Base-by-base conservation (phyloP, 108 stramenopile genomes). In the Nitzschia inconspicua region DNA sequence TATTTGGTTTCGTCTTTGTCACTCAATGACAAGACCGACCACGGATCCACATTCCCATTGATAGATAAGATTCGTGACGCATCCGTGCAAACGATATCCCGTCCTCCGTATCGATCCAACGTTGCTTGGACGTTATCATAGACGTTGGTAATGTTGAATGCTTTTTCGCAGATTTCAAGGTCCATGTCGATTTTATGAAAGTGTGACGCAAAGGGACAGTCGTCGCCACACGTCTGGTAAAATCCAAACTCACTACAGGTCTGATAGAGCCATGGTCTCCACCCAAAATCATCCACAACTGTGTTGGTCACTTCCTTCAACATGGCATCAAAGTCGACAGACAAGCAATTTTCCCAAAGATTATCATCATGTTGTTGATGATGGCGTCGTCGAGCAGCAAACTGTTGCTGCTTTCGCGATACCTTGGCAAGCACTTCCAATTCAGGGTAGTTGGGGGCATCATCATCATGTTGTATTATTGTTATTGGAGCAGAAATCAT, bases 231-330 rank as follows among this genome's bases (percentile, higher is more conserved):
- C 0, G 96, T 95, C 74, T 96, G 95, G 60, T 94, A 96, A 51
- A 93, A 98, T 2, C 95, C 98, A 57, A 97, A 89, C 77, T 98
- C 95, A 18, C 88, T 86, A 72, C 96, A 97, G 9, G 96, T 96
- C 72, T 95, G 95, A 77, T 86, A 98, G 23, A 92, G 51, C 96
- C 96, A 97, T 2, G 84, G 70, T 25, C 84, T 46, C 36, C 51
- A 57, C 13, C 84, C 88, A 16, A 47, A 58, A 8, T 31, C 31
- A 14, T 47, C 23, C 16, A 55, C 57, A 22, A 60, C 54, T 20
- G 63, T 51, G 20, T 66, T 40, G 0, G 66, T 41, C 7, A 72
- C 49, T 31, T 73, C 54, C n/a, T 77, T 51, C 3, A 90, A 24
- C 18, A 57, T 66, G 13, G 18, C 34, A 0, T 77, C 29, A 60